Percentiles rank a stretch among this genome's conserved stretches.
Evolutionary conservation across 2,329 filamentous ascomycete genomes (phyloP).

Genomic region (Penicillium sp.): DNA sequence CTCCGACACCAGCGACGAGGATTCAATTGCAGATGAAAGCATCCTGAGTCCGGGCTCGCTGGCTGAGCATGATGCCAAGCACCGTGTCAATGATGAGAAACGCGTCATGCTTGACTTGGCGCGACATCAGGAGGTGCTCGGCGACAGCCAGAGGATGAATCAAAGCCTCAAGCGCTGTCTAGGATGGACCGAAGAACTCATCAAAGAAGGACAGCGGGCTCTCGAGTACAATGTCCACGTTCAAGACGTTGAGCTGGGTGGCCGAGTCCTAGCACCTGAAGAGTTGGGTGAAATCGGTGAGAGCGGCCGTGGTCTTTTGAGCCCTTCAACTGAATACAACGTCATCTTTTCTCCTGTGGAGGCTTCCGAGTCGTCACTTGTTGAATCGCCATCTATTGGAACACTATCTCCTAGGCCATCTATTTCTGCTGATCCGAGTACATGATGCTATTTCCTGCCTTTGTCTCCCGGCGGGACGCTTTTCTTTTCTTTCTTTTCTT

Average conservation of each 20-base stretch:
- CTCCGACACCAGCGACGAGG: slow-evolving; percentile 42
- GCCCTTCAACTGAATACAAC: slow-evolving; percentile 25
- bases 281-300: slow-evolving; percentile 49
- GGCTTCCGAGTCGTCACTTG: slow-evolving; percentile 1
- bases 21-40: slow-evolving; percentile 38
- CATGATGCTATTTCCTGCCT: slow-evolving; percentile 12
- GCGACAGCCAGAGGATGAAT: slow-evolving; percentile 93
- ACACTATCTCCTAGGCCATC: not conserved
- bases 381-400: slow-evolving; percentile 3
- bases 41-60: slow-evolving; percentile 34
- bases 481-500: too few species aligned
- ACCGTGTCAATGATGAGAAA: slow-evolving; percentile 74
- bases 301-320: slow-evolving; percentile 33
- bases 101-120: slow-evolving; percentile 79
- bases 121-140: slow-evolving; percentile 82
- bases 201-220: slow-evolving; percentile 82
- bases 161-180: slow-evolving; percentile 88
- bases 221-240: slow-evolving; percentile 76
- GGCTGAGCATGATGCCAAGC: slow-evolving; percentile 43
- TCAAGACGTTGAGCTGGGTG: slow-evolving; percentile 77
- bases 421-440: not conserved
- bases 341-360: slow-evolving; percentile 8
- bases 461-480: slow-evolving; percentile 25
- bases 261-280: slow-evolving; percentile 70
- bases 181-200: slow-evolving; percentile 84